Conservation (phyloP, 1,284 basidiomycete species). For the Ustilago tritici region DNA sequence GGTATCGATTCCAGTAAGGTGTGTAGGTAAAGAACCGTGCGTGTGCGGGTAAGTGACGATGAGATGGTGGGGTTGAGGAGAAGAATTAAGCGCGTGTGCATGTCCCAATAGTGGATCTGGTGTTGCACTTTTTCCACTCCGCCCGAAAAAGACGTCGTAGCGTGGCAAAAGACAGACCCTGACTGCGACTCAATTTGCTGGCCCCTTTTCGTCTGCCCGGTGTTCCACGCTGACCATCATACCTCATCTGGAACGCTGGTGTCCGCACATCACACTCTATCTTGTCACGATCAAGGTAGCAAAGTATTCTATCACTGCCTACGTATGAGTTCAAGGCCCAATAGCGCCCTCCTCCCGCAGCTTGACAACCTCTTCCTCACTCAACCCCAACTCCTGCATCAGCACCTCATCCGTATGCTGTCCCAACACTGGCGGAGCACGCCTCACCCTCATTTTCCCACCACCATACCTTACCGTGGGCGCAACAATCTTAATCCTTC, state of each 20-base stretch:
- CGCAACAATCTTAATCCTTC: conserved; percentile 85
- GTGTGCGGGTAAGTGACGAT: not conserved
- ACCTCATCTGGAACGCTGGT: not conserved
- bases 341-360: conserved; percentile 71
- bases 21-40: not conserved
- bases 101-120: conserved; percentile 1
- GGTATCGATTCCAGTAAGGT: too few relatives aligned
- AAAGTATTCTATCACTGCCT: not conserved
- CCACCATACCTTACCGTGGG: conserved; percentile 91
- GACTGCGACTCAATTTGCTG: not conserved
- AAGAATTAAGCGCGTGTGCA: not conserved
- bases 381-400: conserved; percentile 78
- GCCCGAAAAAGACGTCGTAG: not conserved
- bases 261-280: not conserved
- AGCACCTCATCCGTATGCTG: conserved; percentile 71
- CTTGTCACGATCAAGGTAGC: not conserved
- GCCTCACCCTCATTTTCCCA: conserved; percentile 72
- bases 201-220: conserved; percentile 1
- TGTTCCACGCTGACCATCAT: not conserved
- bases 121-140: conserved; percentile 18
- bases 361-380: conserved; percentile 73
- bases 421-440: conserved; percentile 67
- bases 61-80: not conserved
- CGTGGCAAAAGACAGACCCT: conserved; percentile 13
- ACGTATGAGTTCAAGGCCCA: conserved; percentile 28